Conservation (phyloP, 768 basidiomycete species). For the Agrocybe pediades region DNA sequence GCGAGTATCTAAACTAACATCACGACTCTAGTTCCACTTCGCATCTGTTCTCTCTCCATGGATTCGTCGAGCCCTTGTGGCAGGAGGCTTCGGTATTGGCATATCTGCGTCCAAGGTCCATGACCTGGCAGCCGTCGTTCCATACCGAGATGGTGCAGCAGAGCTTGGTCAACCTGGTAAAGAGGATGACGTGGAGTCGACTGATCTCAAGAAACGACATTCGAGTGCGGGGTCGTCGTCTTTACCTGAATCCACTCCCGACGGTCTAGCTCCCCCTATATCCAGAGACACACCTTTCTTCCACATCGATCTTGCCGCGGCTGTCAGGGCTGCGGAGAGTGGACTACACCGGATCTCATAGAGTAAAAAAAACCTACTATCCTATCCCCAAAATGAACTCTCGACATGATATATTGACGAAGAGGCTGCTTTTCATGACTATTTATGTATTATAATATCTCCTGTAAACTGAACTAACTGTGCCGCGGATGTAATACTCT, state of each 20-base stretch:
- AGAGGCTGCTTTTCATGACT: not conserved
- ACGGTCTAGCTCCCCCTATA: slow-evolving; percentile 35
- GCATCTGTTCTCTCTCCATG: slow-evolving; percentile 90
- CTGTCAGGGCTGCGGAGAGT: slow-evolving; percentile 69
- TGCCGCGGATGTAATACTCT: no score
- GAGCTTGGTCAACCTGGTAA: slow-evolving; percentile 21
- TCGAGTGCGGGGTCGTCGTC: slow-evolving; percentile 10
- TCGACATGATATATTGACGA: not conserved
- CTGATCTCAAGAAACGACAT: slow-evolving; percentile 33
- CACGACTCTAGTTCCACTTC: slow-evolving; percentile 79
- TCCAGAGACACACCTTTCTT: slow-evolving; percentile 76
- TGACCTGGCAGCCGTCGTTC: slow-evolving; percentile 82
- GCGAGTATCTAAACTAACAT: not conserved
- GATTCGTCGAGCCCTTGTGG: slow-evolving; percentile 86
- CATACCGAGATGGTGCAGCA: slow-evolving; percentile 47
- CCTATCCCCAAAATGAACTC: not conserved
- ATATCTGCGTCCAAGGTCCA: slow-evolving; percentile 35
- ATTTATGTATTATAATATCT: not conserved
- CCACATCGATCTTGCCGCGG: slow-evolving; percentile 83
- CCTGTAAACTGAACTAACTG: not conserved
- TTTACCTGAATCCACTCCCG: slow-evolving; percentile 24
- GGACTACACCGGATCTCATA: slow-evolving; percentile 26
- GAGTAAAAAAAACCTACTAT: not conserved
- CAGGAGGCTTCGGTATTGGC: slow-evolving; percentile 90
- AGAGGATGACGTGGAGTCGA: slow-evolving; percentile 28